Conservation (phyloP, 768 basidiomycete species). For the Dioszegia aurantiaca region DNA sequence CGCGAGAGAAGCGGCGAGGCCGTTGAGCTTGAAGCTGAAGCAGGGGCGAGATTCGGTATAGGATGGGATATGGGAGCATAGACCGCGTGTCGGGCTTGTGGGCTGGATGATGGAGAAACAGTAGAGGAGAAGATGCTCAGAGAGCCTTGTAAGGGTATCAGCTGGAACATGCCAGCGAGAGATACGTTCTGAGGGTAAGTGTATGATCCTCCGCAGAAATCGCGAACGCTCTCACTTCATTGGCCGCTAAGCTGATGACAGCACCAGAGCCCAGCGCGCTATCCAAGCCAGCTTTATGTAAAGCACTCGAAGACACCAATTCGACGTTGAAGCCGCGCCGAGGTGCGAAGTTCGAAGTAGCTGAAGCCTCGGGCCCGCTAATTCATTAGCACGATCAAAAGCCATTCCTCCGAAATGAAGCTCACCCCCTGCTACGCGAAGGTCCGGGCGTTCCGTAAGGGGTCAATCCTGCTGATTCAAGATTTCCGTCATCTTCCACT, state of each 20-base stretch:
- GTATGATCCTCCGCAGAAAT: background rate
- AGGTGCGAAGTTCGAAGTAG: slow-evolving; percentile 16
- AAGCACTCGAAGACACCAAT: slow-evolving; percentile 10
- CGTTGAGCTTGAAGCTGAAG: slow-evolving; percentile 6
- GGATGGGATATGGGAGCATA: slow-evolving; percentile 80
- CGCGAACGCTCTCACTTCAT: slow-evolving; percentile 30
- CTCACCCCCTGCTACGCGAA: slow-evolving; percentile 14
- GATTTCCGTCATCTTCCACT: background rate
- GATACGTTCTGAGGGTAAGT: slow-evolving; percentile 57
- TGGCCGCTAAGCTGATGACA: slow-evolving; percentile 23
- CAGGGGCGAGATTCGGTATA: slow-evolving; percentile 59
- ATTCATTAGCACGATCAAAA: background rate
- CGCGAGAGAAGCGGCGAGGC: slow-evolving; percentile 13
- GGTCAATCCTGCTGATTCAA: background rate
- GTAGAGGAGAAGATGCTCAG: slow-evolving; percentile 62
- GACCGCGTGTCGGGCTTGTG: slow-evolving; percentile 55
- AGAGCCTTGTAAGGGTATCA: slow-evolving; percentile 65
- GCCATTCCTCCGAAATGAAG: background rate
- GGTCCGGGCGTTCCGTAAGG: slow-evolving; percentile 15
- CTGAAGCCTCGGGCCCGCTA: background rate
- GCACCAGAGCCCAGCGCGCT: slow-evolving; percentile 17
- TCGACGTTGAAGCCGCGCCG: slow-evolving; percentile 21
- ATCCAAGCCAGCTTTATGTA: slow-evolving; percentile 15
- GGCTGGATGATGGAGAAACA: slow-evolving; percentile 23
- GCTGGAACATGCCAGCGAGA: slow-evolving; percentile 65